A percentile compares a stretch with the other conserved stretches of the same genome.
Conservation (phyloP, 805 yeast species). For the Pichia scutulata region DNA sequence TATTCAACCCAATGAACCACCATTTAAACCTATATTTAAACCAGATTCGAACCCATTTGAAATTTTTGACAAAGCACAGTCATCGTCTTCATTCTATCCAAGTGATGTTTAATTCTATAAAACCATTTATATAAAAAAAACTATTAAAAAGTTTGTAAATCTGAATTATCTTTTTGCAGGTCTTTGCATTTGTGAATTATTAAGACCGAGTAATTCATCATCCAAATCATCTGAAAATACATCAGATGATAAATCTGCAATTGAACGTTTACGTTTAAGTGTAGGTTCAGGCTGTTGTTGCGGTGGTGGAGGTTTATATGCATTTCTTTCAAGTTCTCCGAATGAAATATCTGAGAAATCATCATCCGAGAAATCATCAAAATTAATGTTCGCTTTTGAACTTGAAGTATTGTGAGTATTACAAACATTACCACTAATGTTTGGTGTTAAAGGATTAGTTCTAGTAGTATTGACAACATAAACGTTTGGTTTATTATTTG, state of each 20-base stretch:
- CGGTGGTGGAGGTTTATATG: background rate
- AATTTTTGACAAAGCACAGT: background rate
- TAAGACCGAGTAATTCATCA: background rate
- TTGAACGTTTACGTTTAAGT: background rate
- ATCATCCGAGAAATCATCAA: constrained; percentile 2
- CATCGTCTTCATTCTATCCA: background rate
- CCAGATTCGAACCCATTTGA: background rate
- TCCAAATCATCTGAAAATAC: constrained; percentile 12
- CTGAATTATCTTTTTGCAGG: background rate
- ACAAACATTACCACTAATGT: background rate
- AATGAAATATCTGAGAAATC: constrained; percentile 7
- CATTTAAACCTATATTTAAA: background rate
- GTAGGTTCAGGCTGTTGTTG: background rate
- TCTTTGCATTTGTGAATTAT: background rate
- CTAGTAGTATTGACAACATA: background rate
- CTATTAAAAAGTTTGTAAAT: background rate
- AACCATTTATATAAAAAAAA: background rate
- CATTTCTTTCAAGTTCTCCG: constrained; percentile 4
- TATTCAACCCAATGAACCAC: background rate
- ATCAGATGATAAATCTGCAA: constrained; percentile 6
- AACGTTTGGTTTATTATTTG: background rate
- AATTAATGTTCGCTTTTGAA: background rate
- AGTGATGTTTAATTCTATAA: background rate
- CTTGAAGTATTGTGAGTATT: background rate
- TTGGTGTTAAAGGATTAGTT: too few species aligned